A percentile compares a stretch with the other conserved stretches of the same genome.
These are phyloP conservation scores for Hypomyces perniciosus DNA, from an alignment of 2,329 filamentous ascomycete genomes.

Conservation along the genomic window DNA sequence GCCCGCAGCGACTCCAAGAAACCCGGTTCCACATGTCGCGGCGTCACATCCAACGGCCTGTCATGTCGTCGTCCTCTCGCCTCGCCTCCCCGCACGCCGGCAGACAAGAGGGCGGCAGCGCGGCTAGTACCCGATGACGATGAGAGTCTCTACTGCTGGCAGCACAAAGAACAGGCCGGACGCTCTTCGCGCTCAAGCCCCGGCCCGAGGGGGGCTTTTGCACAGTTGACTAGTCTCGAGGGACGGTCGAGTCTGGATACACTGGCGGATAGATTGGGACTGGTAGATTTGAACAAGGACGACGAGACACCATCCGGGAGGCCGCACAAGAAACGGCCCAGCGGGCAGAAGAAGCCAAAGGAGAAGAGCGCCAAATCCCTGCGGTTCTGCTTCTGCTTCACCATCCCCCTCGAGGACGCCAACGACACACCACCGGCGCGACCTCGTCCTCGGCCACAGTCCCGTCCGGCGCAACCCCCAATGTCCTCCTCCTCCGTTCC, in stretches of 20 bases:
- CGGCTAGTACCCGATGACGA: constrained; percentile 37
- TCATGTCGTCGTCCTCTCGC: constrained; percentile 72
- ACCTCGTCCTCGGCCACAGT: constrained; percentile 37
- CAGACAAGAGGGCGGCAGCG: constrained; percentile 16
- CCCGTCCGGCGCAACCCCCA: constrained; percentile 42
- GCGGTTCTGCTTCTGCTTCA: constrained; percentile 49
- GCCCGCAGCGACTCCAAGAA: constrained; percentile 79
- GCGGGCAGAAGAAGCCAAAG: constrained; percentile 20
- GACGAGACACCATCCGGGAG: constrained; percentile 21
- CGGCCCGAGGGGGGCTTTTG: constrained; percentile 33
- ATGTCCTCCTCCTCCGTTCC: neutral
- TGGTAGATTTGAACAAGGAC: constrained; percentile 57
- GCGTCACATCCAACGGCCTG: constrained; percentile 74
- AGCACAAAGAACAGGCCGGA: constrained; percentile 82
- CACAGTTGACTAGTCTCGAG: constrained; percentile 48
- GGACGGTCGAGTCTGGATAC: constrained; percentile 79
- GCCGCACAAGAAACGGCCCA: constrained; percentile 16
- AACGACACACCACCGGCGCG: constrained; percentile 30
- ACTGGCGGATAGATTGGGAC: constrained; percentile 69
- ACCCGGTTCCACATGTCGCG: constrained; percentile 77
- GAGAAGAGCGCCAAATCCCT: constrained; percentile 20
- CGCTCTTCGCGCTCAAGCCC: constrained; percentile 41
- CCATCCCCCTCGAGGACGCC: constrained; percentile 40
- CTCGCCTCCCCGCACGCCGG: constrained; percentile 13
- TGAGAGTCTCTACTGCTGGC: constrained; percentile 79